These are phyloP conservation scores for Gomphus sp. DNA, from an alignment of 1,284 basidiomycete genomes.

Conservation along the genomic window DNA sequence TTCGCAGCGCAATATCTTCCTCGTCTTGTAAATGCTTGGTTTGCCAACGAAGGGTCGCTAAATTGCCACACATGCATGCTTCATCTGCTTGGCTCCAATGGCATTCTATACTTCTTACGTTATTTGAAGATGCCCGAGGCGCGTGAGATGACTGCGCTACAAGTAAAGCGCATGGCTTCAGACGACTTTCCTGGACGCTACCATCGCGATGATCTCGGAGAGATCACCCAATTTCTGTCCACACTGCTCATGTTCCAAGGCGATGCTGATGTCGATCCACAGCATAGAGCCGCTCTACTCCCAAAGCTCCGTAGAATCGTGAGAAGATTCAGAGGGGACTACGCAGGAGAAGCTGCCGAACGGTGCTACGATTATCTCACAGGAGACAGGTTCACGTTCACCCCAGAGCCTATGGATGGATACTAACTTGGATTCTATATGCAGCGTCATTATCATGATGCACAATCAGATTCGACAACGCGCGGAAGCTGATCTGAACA, in stretches of 20 bases:
- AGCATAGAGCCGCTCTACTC: slow-evolving; percentile 23
- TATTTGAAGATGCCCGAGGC: slow-evolving; percentile 23
- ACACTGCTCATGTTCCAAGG: slow-evolving; percentile 31
- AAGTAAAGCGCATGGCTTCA: slow-evolving; percentile 26
- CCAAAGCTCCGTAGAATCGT: slow-evolving; percentile 24
- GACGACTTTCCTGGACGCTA: slow-evolving; percentile 9
- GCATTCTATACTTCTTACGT: slow-evolving; percentile 33
- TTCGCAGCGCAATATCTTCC: slow-evolving; percentile 30
- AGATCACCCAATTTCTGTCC: slow-evolving; percentile 30
- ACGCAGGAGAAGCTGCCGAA: slow-evolving; percentile 23
- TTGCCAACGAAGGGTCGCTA: slow-evolving; percentile 17
- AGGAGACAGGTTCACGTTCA: slow-evolving; percentile 19
- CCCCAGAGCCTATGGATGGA: neutral
- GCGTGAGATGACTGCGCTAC: slow-evolving; percentile 24
- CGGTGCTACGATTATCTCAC: slow-evolving; percentile 25
- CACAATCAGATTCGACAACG: slow-evolving; percentile 19
- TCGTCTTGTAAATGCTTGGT: slow-evolving; percentile 22
- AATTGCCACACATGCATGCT: slow-evolving; percentile 23
- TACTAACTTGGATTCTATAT: neutral
- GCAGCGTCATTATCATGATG: slow-evolving; percentile 21
- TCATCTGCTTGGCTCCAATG: slow-evolving; percentile 25
- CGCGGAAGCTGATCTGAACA: slow-evolving; percentile 20
- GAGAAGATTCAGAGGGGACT: slow-evolving; percentile 18
- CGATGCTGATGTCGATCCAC: slow-evolving; percentile 19
- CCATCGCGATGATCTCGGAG: slow-evolving; percentile 20